Base-by-base conservation (phyloP, 1,284 basidiomycete genomes). In the Microbotryum silenes-acaulis region DNA sequence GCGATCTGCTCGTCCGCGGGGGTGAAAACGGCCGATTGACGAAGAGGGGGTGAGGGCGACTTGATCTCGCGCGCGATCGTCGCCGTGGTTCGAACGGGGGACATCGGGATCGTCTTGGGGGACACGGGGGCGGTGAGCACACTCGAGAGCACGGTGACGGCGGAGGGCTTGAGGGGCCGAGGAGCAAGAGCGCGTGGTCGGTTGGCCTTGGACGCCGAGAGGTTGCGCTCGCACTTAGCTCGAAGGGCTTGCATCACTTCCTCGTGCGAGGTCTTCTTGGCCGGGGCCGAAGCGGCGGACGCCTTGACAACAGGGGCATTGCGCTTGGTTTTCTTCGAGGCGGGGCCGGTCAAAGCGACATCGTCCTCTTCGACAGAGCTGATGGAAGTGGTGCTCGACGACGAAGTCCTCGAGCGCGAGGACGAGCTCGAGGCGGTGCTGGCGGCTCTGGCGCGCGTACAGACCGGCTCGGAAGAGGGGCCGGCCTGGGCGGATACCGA, bases 231-330 rank as follows among this genome's bases (percentile, higher is more conserved):
- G 56, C 64, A 66, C 45, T 63, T 63, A n/a, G 47, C 47, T 2
- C 64, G 60, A 3, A 68, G 58, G 9, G 62, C 60, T 21, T 49
- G 56, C 64, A 68, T 66, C n/a, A 64, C 67, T 27, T 62, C 62
- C 23, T 50, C 60, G 53, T 62, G 67, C 10, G 64, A 31, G 1
- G 57, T 48, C 20, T 16, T 29, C n/a, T 33, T 46, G 18, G 23
- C 14, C 23, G 12, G 16, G 54, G 44, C 23, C 46, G 29, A 27
- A 21, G 27, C 18, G 44, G 57, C 47, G 20, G 2, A 29, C n/a
- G 6, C 54, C 44, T 23, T 18, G 18, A 23, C 42, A 49, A 7
- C 6, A 51, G 31, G 45, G 54, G 57, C 37, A 33, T 51, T 31
- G 21, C 51, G 49, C 52, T 49, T 55, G 52, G 49, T 49, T 47